Evolutionary conservation across 1,284 basidiomycete species (phyloP).

Genomic region (Cryptococcus maquisensis): DNA sequence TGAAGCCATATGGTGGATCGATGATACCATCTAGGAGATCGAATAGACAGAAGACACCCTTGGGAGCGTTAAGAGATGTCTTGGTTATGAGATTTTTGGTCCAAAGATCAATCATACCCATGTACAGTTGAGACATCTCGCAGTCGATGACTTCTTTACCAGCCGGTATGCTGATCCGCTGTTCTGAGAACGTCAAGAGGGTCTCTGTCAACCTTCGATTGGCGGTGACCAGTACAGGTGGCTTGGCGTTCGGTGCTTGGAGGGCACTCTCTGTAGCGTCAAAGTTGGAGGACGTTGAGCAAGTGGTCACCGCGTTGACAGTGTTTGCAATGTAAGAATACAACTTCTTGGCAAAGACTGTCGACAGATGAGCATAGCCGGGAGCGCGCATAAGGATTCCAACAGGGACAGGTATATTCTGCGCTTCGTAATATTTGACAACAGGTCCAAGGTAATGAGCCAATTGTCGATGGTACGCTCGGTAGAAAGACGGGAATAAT

Average conservation of each 20-base stretch:
- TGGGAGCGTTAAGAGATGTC: slow-evolving; percentile 53
- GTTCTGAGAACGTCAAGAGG: slow-evolving; percentile 48
- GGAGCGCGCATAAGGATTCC: slow-evolving; percentile 48
- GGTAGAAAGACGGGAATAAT: slow-evolving; percentile 54
- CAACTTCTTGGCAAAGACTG: slow-evolving; percentile 49
- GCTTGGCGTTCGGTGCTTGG: slow-evolving; percentile 51
- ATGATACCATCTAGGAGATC: slow-evolving; percentile 49
- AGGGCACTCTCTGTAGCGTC: slow-evolving; percentile 53
- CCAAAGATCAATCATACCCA: slow-evolving; percentile 51
- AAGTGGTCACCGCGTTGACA: slow-evolving; percentile 50
- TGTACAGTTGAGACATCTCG: slow-evolving; percentile 48
- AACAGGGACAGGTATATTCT: slow-evolving; percentile 38
- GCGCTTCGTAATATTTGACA: slow-evolving; percentile 38
- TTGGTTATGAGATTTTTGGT: slow-evolving; percentile 49
- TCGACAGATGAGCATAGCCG: slow-evolving; percentile 51
- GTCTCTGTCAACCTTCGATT: slow-evolving; percentile 52
- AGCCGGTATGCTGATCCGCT: slow-evolving; percentile 35
- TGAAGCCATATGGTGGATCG: slow-evolving; percentile 37
- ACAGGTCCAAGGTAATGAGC: slow-evolving; percentile 48
- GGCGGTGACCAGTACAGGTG: slow-evolving; percentile 52
- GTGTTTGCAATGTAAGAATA: slow-evolving; percentile 51
- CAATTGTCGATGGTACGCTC: slow-evolving; percentile 53
- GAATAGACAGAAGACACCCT: slow-evolving; percentile 52
- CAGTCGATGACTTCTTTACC: slow-evolving; percentile 34
- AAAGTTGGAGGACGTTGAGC: slow-evolving; percentile 47